Evolutionary conservation across 2,329 filamentous ascomycete genomes (phyloP), one percentile per base, ranked within the genome.

Genomic region (Beauveria caledonica): DNA sequence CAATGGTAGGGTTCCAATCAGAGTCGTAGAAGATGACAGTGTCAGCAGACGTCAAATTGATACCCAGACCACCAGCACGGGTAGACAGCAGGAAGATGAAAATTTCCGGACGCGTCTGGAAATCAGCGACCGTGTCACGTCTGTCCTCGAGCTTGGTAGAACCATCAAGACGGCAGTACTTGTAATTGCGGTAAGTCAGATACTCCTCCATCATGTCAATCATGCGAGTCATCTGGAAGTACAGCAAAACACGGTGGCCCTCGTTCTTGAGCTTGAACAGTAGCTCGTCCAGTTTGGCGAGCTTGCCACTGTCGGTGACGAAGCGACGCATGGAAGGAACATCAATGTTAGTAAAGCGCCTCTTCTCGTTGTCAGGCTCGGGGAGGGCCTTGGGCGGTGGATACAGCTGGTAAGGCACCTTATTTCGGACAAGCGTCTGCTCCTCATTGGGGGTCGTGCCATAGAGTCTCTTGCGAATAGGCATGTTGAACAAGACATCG

Each of bases 201-300:
- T 97, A 99, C 75, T 99, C 94, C 73, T 99, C 94, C 90, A 97
- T 97, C 63, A 99, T 80, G 72, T 99, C 93, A 70, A 99, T 97
- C 94, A 99, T 99, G 70, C 90, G 89, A 4, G 94, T 99, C 94
- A 99, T 99, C 80, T 99, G 94, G 89, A 99, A 99, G 81, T 99
- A 99, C 21, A 99, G 80, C 58, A 99, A 80, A 23, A 99, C 94
- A 69, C 94, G 92, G 68, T 99, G 94, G 40, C 89, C 89, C 64
- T 89, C 90, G 63, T 91, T 88, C 81, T 97, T 99, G 69, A 99
- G 86, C 72, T 92, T 84, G 71, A 89, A 89, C 15, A 99, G 82
- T 19, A 99, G 80, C 65, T 90, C 81, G 71, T 99, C 94, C 55
- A 99, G 80, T 70, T 92, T 91, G 51, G 92, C 92, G 62, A 99